A percentile compares a stretch with the other conserved stretches of the same genome.
These are phyloP conservation scores for Helminthosporium solani DNA, from an alignment of 2,329 filamentous ascomycete species.

Conservation along the genomic window DNA sequence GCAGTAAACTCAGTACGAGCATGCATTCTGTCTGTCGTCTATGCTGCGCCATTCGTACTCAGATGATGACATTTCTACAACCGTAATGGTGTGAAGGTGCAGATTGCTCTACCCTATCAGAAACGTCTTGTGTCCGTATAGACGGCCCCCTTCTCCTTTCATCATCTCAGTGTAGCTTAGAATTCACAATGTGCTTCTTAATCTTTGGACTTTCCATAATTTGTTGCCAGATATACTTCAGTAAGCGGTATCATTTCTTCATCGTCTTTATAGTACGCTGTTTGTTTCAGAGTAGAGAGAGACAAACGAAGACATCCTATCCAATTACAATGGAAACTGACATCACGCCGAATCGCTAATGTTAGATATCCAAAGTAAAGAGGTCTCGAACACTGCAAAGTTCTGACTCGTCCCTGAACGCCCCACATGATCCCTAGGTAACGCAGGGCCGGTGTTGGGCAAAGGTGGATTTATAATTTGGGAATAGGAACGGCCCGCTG, in stretches of 20 bases:
- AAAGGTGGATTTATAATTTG: neutral
- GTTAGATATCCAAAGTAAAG: neutral
- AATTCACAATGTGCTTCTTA: no score
- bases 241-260: no score
- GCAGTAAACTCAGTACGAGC: neutral
- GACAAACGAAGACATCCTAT: no score
- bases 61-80: neutral
- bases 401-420: neutral
- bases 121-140: no score
- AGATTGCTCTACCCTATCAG: no score
- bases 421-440: neutral
- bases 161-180: no score
- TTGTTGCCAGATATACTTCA: no score
- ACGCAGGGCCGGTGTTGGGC: neutral
- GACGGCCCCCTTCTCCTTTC: no score
- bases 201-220: no score
- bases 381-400: neutral
- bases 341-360: neutral
- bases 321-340: no score
- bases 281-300: no score
- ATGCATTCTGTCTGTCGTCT: neutral
- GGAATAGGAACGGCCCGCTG: constrained; percentile 5
- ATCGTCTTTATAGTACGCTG: no score
- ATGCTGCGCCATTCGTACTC: neutral
- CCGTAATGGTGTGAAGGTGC: constrained; percentile 1